phyloP scores from a whole-genome alignment of 2,329 filamentous ascomycete species.

The Phaeosphaeria sp. region DNA sequence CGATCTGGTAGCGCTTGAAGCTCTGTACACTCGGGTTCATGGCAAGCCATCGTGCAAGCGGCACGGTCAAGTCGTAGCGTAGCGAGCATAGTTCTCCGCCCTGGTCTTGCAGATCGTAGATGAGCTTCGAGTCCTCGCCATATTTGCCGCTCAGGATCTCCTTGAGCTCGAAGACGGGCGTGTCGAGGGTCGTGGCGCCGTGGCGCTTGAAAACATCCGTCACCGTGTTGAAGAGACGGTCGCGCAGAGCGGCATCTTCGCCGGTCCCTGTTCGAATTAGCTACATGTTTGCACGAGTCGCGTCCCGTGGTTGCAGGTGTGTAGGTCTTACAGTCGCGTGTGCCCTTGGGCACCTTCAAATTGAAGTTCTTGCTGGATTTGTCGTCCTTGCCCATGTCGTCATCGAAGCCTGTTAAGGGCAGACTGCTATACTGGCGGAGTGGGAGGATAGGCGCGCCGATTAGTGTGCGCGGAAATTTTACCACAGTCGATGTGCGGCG shows the following conservation, averaged over 20 bases:
- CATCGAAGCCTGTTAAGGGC: slow-evolving; percentile 20
- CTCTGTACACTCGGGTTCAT: slow-evolving; percentile 84
- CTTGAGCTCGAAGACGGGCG: slow-evolving; percentile 83
- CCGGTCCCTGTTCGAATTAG: slow-evolving; percentile 37
- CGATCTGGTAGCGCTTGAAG: slow-evolving; percentile 95
- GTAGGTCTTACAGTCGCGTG: slow-evolving; percentile 71
- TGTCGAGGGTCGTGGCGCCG: slow-evolving; percentile 47
- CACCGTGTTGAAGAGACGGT: slow-evolving; percentile 44
- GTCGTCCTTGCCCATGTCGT: slow-evolving; percentile 56
- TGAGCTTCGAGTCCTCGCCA: slow-evolving; percentile 90
- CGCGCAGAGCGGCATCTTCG: slow-evolving; percentile 44
- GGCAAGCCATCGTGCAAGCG: slow-evolving; percentile 89
- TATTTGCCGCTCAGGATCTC: slow-evolving; percentile 90
- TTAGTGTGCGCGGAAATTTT: slow-evolving; percentile 17
- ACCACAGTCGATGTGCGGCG: slow-evolving; percentile 23
- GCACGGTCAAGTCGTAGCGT: slow-evolving; percentile 86
- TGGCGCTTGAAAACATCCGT: slow-evolving; percentile 48
- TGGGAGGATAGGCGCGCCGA: slow-evolving; percentile 12
- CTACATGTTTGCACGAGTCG: background rate
- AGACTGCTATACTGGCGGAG: slow-evolving; percentile 24
- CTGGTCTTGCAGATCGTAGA: slow-evolving; percentile 88
- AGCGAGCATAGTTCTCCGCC: slow-evolving; percentile 85
- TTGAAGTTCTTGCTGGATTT: slow-evolving; percentile 58
- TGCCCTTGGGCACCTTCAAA: slow-evolving; percentile 90
- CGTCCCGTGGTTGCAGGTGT: slow-evolving; percentile 41